Evolutionary conservation across 192 early-diverging fungal species (phyloP), one percentile per base, ranked within the genome.

Genomic region (Linnemannia schmuckeri): DNA sequence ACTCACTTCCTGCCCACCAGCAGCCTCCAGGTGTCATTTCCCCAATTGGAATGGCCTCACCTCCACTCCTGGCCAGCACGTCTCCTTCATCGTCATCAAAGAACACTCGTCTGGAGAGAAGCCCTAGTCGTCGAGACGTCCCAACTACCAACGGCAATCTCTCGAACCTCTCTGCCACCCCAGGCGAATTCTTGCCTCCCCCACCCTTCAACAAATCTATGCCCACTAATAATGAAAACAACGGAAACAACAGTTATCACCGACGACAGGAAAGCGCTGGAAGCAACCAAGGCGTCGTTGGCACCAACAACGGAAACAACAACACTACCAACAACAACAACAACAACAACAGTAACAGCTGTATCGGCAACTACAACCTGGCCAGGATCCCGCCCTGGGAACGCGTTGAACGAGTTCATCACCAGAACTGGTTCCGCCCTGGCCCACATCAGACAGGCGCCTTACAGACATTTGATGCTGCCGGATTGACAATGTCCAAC

Each of bases 381-480:
- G 18, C 52, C 18, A 24, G 46, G 40, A 86, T 87, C 42, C 79
- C 69, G 30, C 80, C 85, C 0, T 87, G 85, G 85, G 85, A 87
- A 41, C 70, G 85, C 1, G 66, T 87, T 35, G 85, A 87, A 30
- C 70, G 70, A n/a, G 71, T 87, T 35, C 85, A 81, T 52, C 79
- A 81, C n/a, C 85, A 87, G 54, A 80, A 87, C 37, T 87, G 85
- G 85, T 87, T 87, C 80, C 41, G 80, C 38, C 85, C 85, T 1
- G 85, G 76, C 33, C 79, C 85, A 12, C 85, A 87, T 69, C 85
- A 87, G 20, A 75, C 85, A 2, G 79, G 79, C 4, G 85, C 85
- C 0, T 24, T 81, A 3, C 79, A 78, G 1, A 74, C 71, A 6
- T 87, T 87, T 75, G 85, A 87, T 35, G 85, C 68, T 37, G 75